These are phyloP conservation scores for Cyclotella choctawhatcheeana DNA, from an alignment of 108 stramenopile species.

Conservation along the genomic window DNA sequence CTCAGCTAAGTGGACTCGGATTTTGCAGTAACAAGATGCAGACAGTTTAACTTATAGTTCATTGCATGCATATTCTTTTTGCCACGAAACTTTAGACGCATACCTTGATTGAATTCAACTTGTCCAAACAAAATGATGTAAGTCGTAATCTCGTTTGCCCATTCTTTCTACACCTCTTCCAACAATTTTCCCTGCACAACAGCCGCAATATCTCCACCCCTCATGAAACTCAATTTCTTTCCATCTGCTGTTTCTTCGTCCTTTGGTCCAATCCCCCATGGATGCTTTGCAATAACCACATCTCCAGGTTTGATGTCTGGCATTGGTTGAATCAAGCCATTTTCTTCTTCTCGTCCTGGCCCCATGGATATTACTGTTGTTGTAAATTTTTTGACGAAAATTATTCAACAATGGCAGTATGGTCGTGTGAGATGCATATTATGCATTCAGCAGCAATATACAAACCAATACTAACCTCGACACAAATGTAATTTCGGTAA, in stretches of 20 bases:
- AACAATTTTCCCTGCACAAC: conserved; percentile 66
- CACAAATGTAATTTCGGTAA: conserved; percentile 85
- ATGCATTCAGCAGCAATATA: background rate
- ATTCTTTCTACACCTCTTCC: too few species aligned
- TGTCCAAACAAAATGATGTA: too few species aligned
- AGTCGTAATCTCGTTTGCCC: too few species aligned
- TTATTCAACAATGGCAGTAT: background rate
- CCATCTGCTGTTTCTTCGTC: conserved; percentile 89
- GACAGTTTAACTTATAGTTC: too few species aligned
- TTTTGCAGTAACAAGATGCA: too few species aligned
- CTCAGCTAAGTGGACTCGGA: too few species aligned
- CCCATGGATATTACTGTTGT: conserved; percentile 80
- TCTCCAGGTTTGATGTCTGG: conserved; percentile 79
- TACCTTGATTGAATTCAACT: too few species aligned
- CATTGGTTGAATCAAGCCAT: conserved; percentile 79
- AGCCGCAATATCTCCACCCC: conserved; percentile 81
- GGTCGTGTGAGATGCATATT: background rate
- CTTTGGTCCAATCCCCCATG: conserved; percentile 94
- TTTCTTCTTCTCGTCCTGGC: conserved; percentile 86
- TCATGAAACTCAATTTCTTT: conserved; percentile 87
- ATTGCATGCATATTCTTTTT: too few species aligned
- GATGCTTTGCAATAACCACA: conserved; percentile 86
- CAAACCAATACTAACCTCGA: conserved; percentile 40
- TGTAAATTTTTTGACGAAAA: background rate
- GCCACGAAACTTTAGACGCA: too few species aligned